Percentiles rank a stretch among this genome's conserved stretches.
These are phyloP conservation scores for Trebouxia sp. DNA, from an alignment of 139 green algal genomes.

Conservation along the genomic window DNA sequence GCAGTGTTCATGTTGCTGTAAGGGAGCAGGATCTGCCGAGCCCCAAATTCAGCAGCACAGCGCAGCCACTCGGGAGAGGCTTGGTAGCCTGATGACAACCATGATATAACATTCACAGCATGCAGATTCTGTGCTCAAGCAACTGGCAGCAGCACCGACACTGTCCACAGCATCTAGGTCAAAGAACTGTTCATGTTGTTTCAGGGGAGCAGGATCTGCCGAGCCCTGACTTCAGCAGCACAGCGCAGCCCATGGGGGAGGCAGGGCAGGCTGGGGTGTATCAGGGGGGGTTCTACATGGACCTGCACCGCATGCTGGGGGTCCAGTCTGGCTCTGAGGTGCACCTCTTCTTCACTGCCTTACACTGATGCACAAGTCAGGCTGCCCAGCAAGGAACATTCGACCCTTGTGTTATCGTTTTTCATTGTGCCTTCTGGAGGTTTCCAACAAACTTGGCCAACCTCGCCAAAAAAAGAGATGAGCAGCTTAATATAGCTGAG, in stretches of 20 bases:
- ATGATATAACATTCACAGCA: too few species aligned
- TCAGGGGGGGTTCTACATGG: slow-evolving; percentile 76
- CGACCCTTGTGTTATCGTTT: too few species aligned
- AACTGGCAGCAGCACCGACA: not conserved
- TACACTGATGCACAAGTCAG: not conserved
- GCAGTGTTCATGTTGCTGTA: too few species aligned
- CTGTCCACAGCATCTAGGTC: too few species aligned
- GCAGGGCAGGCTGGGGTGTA: slow-evolving; percentile 54
- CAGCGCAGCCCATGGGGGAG: slow-evolving; percentile 9
- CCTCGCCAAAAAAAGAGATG: slow-evolving; percentile 47
- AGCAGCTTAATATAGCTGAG: slow-evolving; percentile 47
- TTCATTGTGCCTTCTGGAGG: too few species aligned
- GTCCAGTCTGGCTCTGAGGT: slow-evolving; percentile 68
- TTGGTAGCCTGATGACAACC: too few species aligned
- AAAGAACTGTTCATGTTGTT: too few species aligned
- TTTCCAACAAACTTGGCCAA: slow-evolving; percentile 45
- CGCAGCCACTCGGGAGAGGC: too few species aligned
- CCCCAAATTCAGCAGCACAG: too few species aligned
- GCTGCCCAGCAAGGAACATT: not conserved
- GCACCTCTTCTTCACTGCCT: too few species aligned
- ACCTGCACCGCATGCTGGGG: slow-evolving; percentile 91
- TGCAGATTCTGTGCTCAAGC: not conserved
- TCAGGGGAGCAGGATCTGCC: slow-evolving; percentile 68
- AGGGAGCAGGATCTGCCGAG: too few species aligned
- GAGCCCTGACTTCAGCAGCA: slow-evolving; percentile 34